Evolutionary conservation across 768 basidiomycete genomes (phyloP), one percentile per base, ranked within the genome.

Genomic region (Pleurotus platypus): DNA sequence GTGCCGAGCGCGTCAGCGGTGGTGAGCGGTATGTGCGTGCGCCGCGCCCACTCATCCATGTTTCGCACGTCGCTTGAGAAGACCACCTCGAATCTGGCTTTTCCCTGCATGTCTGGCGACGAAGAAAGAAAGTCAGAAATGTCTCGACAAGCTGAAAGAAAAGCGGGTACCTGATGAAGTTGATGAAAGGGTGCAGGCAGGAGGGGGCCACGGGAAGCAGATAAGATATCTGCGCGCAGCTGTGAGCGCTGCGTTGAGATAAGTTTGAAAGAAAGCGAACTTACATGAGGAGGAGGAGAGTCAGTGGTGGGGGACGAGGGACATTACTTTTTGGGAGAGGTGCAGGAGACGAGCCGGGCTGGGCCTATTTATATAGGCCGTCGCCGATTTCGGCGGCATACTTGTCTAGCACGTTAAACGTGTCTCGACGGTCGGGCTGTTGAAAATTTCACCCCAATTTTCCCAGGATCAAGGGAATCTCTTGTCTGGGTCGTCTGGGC

Each of bases 11-110:
- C 88, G 62, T 92, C 90, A 50, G 89, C 90, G 54, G 86, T 90
- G 62, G 89, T 90, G 59, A 93, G 78, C 43, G 89, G 89, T 49
- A 93, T 90, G 67, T 83, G 78, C 0, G 90, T 91, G 58, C 90
- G 83, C 56, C 74, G 77, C 0, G 91, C 87, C 90, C 90, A 93
- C 58, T 79, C 85, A 71, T 91, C 88, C 86, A 93, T 89, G 68
- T 87, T 85, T 57, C 78, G 77, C 68, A 92, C 87, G 65, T 90
- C 85, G 69, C 84, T 85, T 61, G 87, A 90, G 69, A 92, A 92
- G 59, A 87, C 78, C 69, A 92, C 82, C 66, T 89, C 82, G 43
- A 78, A 75, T 43, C 68, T 63, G 15, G 78, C 68, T 57, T 72
- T 72, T 49, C 68, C 58, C 58, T 70, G 67, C 72, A 75, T 75